phyloP scores from a whole-genome alignment of 2,329 filamentous ascomycete genomes.

The Coniosporium tulheliwenetii region DNA sequence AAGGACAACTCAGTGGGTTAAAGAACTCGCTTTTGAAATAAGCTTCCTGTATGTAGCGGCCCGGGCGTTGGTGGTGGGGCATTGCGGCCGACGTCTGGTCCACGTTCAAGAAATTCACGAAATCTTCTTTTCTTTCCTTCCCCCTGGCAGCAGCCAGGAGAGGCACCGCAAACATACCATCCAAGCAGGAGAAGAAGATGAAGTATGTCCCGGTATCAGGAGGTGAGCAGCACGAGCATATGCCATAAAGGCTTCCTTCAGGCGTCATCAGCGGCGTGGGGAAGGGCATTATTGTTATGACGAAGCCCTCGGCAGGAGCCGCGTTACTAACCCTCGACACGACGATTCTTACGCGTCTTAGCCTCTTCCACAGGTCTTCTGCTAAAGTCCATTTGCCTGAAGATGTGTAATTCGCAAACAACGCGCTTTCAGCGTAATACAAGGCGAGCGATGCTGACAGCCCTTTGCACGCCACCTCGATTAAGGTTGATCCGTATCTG shows the following conservation, averaged over 20 bases:
- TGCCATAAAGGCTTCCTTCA: slow-evolving; percentile 7
- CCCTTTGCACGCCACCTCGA: slow-evolving; percentile 41
- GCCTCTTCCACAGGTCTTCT: slow-evolving; percentile 59
- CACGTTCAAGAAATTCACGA: too few relatives aligned
- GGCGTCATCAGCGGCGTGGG: slow-evolving; percentile 44
- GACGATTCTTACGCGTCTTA: slow-evolving; percentile 13
- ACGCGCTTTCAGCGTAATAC: background rate
- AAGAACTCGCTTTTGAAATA: too few relatives aligned
- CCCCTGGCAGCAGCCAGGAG: slow-evolving; percentile 23
- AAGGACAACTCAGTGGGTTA: too few relatives aligned
- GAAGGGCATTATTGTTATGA: slow-evolving; percentile 53
- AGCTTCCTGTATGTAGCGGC: too few relatives aligned
- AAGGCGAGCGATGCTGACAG: slow-evolving; percentile 9
- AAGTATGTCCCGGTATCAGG: slow-evolving; percentile 71
- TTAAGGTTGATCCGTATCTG: slow-evolving; percentile 61
- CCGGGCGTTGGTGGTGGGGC: too few relatives aligned
- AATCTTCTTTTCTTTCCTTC: slow-evolving; percentile 24
- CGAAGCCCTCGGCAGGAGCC: background rate
- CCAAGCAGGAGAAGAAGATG: too few relatives aligned
- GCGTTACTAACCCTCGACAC: too few relatives aligned
- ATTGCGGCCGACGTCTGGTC: too few relatives aligned
- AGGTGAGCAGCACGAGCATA: slow-evolving; percentile 34
- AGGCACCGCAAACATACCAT: slow-evolving; percentile 18
- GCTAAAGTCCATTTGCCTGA: slow-evolving; percentile 66
- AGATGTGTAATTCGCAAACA: slow-evolving; percentile 38